Evolutionary conservation across 805 yeast genomes (phyloP).

Genomic region (Ogataea pignaliae): DNA sequence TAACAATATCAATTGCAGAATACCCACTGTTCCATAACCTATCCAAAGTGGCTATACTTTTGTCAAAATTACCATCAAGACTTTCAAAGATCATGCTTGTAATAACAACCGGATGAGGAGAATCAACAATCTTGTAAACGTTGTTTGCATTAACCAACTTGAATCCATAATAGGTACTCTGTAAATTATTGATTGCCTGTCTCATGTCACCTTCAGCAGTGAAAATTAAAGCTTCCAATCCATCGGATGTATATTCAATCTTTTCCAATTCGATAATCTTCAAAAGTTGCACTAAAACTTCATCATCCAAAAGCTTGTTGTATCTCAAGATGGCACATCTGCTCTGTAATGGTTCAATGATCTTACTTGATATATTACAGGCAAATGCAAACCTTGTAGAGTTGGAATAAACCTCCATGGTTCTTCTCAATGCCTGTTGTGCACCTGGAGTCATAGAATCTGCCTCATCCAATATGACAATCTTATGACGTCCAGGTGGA

Average conservation of each 20-base stretch:
- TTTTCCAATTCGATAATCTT: conserved; percentile 67
- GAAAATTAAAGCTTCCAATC: conserved; percentile 86
- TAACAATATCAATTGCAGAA: conserved; percentile 86
- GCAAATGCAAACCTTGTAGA: conserved; percentile 98
- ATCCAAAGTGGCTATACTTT: conserved; percentile 58
- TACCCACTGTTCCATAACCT: conserved; percentile 87
- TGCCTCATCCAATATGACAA: conserved; percentile 90
- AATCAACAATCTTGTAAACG: conserved; percentile 92
- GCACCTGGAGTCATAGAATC: conserved; percentile 97
- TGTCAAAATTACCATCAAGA: conserved; percentile 43
- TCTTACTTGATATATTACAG: conserved; percentile 89
- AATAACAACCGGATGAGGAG: conserved; percentile 89
- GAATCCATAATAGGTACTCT: conserved; percentile 92
- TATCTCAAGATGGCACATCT: conserved; percentile 93
- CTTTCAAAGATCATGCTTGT: conserved; percentile 55
- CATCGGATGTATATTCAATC: conserved; percentile 81
- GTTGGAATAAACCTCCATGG: conserved; percentile 93
- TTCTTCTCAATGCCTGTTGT: conserved; percentile 88
- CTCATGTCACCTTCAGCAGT: conserved; percentile 99
- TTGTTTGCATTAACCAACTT: conserved; percentile 86
- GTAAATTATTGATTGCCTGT: conserved; percentile 92
- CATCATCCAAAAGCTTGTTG: conserved; percentile 75
- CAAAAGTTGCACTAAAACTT: conserved; percentile 71
- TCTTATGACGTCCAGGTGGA: conserved; percentile 89
- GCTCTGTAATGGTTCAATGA: conserved; percentile 93